Base-by-base conservation (phyloP, 306 rosid species). In the Geum urbanum region DNA sequence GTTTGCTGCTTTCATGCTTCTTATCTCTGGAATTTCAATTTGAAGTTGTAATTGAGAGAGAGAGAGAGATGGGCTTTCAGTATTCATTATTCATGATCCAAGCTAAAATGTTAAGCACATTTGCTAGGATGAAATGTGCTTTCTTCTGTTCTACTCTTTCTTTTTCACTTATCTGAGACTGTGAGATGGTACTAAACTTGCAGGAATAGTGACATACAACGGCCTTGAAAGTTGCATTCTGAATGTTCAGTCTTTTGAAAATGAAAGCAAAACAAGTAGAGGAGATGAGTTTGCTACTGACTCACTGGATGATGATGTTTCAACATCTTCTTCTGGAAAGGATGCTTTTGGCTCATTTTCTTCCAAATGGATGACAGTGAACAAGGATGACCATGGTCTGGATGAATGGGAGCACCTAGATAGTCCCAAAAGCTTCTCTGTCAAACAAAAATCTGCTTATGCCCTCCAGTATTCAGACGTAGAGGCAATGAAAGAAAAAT, bases 201-300 rank as follows among this genome's bases (percentile, higher is more conserved):
- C 96, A 92, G 98, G 89, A 84, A 86, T 92, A 66, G 84, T 85
- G 90, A 90, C 90, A 49, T 86, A 86, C 63, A 79, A 90, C 78
- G 98, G 98, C 74, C 96, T 92, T 61, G 97, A 85, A 80, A 88
- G 78, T 83, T 92, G 94, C 90, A 89, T 90, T 79, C 56, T 88
- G 62, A 86, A 82, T 50, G 79, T 80, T 47, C 88, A 85, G 52
- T 67, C 92, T 62, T 80, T 81, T 15, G 96, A 88, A 78, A 88
- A 90, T 15, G 96, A 90, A 58, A 85, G 92, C 72, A 71, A 86
- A 83, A 84, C 95, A 41, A 88, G 95, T 66, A 84, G 89, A 84
- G 95, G 92, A 77, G 96, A 89, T 78, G 97, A 80, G 57, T 86
- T 88, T 37, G 80, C 81, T 79, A 85, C 98, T 63, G 97, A 88